Percentiles rank a stretch among this genome's conserved stretches.
Conservation (phyloP, 164 flowering plant genomes). For the Sedum album region DNA sequence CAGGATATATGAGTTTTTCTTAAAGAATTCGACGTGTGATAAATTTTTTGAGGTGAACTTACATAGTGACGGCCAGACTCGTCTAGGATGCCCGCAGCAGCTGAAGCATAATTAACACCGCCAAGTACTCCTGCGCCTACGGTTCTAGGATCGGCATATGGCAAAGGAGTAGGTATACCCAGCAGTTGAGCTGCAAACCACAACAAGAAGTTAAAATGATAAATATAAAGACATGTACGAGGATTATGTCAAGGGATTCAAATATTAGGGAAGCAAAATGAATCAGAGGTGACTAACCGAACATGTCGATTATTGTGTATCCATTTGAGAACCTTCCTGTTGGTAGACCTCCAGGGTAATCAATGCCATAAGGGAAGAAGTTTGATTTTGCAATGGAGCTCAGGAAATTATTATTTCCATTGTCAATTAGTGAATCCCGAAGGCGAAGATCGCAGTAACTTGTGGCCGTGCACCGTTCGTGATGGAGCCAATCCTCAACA, state of each 20-base stretch:
- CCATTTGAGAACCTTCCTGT: neutral
- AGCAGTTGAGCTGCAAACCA: neutral
- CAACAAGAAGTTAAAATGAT: neutral
- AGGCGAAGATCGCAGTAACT: slow-evolving; percentile 54
- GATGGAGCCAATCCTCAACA: neutral
- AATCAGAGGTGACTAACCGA: neutral
- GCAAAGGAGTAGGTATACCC: neutral
- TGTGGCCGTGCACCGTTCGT: neutral
- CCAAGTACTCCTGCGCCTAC: neutral
- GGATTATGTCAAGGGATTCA: neutral
- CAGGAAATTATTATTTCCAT: slow-evolving; percentile 68
- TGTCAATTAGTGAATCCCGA: slow-evolving; percentile 85
- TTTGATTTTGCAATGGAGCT: slow-evolving; percentile 88
- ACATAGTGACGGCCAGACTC: slow-evolving; percentile 2
- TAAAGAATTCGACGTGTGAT: too few relatives aligned
- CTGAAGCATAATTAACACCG: neutral
- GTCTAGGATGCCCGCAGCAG: neutral
- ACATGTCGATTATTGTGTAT: neutral
- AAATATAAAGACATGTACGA: neutral
- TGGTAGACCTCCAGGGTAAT: slow-evolving; percentile 24
- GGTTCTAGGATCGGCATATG: neutral
- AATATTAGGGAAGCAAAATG: neutral
- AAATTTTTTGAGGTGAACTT: neutral
- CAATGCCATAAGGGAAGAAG: slow-evolving; percentile 86
- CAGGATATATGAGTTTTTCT: too few relatives aligned